Conservation (phyloP, 768 basidiomycete genomes). For the Boletus rufocinnamomeus region DNA sequence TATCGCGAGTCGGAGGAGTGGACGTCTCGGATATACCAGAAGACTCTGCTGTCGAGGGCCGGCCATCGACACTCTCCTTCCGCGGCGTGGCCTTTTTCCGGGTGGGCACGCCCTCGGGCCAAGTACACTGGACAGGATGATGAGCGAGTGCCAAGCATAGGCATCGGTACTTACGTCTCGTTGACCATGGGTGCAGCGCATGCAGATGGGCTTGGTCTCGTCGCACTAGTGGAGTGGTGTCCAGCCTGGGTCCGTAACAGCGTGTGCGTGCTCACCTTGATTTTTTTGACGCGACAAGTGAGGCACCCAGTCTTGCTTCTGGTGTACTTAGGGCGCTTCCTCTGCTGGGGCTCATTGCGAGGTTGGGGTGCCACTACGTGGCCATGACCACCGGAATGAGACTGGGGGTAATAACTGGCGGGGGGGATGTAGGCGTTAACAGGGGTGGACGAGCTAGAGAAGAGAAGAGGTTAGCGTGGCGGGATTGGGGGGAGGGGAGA, state of each 20-base stretch:
- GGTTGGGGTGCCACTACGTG: constrained; percentile 52
- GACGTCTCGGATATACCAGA: constrained; percentile 72
- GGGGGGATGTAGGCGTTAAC: constrained; percentile 43
- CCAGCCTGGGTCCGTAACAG: constrained; percentile 1
- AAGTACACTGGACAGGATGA: constrained; percentile 59
- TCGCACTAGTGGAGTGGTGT: constrained; percentile 62
- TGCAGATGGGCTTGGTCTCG: constrained; percentile 85
- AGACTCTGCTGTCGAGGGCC: constrained; percentile 76
- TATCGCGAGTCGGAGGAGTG: constrained; percentile 69
- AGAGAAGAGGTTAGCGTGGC: constrained; percentile 22
- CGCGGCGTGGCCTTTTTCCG: constrained; percentile 64
- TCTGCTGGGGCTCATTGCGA: constrained; percentile 52
- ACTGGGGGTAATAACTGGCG: constrained; percentile 41
- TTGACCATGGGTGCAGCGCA: constrained; percentile 83
- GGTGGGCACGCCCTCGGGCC: constrained; percentile 77
- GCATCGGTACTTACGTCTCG: constrained; percentile 58
- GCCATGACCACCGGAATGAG: constrained; percentile 37
- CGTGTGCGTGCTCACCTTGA: constrained; percentile 64
- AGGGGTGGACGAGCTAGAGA: constrained; percentile 38
- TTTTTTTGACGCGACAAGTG: constrained; percentile 92
- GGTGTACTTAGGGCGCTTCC: constrained; percentile 91
- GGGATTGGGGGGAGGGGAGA: constrained; percentile 8
- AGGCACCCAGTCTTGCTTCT: constrained; percentile 94
- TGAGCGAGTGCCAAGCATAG: constrained; percentile 16
- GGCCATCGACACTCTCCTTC: constrained; percentile 60